Base-by-base conservation (phyloP, 2,329 filamentous ascomycete species). In the Hypoxylon sp. region DNA sequence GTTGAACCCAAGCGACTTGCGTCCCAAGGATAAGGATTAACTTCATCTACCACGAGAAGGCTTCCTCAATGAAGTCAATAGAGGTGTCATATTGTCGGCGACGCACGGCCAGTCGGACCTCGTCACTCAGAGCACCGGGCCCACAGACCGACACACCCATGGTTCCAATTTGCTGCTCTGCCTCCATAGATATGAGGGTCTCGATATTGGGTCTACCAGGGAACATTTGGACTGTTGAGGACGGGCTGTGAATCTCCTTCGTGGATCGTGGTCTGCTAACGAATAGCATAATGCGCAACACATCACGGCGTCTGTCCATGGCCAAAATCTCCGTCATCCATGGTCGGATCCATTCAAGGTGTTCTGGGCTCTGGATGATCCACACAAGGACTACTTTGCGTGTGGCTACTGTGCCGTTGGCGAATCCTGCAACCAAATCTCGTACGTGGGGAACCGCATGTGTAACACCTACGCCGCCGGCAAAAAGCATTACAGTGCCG, bases 271-370 rank as follows among this genome's bases (percentile, higher is more conserved):
- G 91, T 63, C 91, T 84, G 71, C 89, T 93, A 73, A 94, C 90
- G 78, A 94, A 94, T 59, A 94, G 87, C 82, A 93, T 87, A 78
- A 94, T 92, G 71, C 90, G 89, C 59, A 94, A 84, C 57, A 91
- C 86, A 65, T 94, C 91, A 62, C 92, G 87, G 53, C 91, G 88
- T 77, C 86, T 88, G 63, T 92, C 90, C 89, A 94, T 91, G 64
- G 87, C 87, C 41, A 94, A 83, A 68, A 94, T 93, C 75, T 90
- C 86, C 2, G 91, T 93, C 92, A 94, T 94, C 91, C 91, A 94
- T 6, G 91, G 90, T 50, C 91, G 86, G 76, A 94, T 93, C 91
- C 91, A 94, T 79, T 94, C 91, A 30, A 94, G 84, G 77, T 94
- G 91, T 81, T 94, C 92, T 73, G 90, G 90, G 74, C 87, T 91